These are phyloP conservation scores for Cyclostephanos tholiformis DNA, from an alignment of 108 stramenopile genomes.

Conservation along the genomic window DNA sequence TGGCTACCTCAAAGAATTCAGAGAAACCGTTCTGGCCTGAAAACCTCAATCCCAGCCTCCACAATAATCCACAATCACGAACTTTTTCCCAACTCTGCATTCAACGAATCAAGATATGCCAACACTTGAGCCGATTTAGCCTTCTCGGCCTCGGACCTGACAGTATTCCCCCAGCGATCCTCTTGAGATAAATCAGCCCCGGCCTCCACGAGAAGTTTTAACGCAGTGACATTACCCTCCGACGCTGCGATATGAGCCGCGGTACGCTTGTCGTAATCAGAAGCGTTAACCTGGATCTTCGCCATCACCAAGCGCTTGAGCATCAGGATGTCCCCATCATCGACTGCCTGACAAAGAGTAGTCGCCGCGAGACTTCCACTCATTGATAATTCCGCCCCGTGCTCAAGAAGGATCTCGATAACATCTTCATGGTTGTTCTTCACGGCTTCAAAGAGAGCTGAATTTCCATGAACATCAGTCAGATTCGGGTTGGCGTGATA, in stretches of 20 bases:
- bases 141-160: slow-evolving; percentile 40
- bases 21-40: too few species aligned
- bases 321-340: slow-evolving; percentile 50
- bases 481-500: slow-evolving; percentile 63
- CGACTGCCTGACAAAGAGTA: slow-evolving; percentile 50
- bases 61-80: too few species aligned
- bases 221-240: slow-evolving; percentile 55
- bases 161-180: slow-evolving; percentile 60
- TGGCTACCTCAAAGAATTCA: too few species aligned
- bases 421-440: slow-evolving; percentile 63
- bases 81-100: not conserved
- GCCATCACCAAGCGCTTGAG: slow-evolving; percentile 52
- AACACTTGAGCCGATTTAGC: slow-evolving; percentile 5
- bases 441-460: slow-evolving; percentile 62
- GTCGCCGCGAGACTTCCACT: slow-evolving; percentile 50
- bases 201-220: slow-evolving; percentile 47
- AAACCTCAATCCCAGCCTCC: too few species aligned
- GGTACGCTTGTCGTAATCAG: slow-evolving; percentile 62
- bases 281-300: slow-evolving; percentile 53
- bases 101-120: slow-evolving; percentile 17
- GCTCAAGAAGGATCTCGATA: slow-evolving; percentile 40
- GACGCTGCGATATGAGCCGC: slow-evolving; percentile 61
- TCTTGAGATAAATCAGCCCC: slow-evolving; percentile 52
- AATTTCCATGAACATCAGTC: slow-evolving; percentile 65
- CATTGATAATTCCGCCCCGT: slow-evolving; percentile 51